phyloP scores from a whole-genome alignment of 495 filamentous ascomycete species.

The Aspergillus sclerotiicarbonarius region DNA sequence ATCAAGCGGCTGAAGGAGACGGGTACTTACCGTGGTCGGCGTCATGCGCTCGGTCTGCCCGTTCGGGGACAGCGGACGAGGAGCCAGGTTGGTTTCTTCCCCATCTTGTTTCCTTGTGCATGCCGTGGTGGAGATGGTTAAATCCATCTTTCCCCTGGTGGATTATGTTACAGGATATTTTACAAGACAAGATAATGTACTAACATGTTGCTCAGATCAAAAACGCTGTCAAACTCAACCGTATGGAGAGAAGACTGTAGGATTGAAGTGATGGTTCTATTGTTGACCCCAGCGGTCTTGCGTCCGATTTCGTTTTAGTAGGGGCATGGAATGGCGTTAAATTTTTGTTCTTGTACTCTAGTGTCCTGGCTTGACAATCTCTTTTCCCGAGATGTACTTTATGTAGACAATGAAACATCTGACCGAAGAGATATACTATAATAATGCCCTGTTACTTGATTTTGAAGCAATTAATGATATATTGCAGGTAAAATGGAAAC shows the following conservation, averaged over 20 bases:
- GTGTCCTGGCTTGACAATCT: conserved; percentile 14
- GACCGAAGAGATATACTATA: neutral
- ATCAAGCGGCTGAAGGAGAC: conserved; percentile 86
- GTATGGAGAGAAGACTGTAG: conserved; percentile 59
- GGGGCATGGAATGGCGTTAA: conserved; percentile 44
- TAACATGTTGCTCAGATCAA: conserved; percentile 51
- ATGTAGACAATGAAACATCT: conserved; percentile 11
- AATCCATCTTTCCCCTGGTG: neutral
- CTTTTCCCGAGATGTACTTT: conserved; percentile 33
- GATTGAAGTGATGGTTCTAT: conserved; percentile 4
- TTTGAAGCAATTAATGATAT: neutral
- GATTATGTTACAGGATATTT: too few relatives aligned
- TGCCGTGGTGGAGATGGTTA: conserved; percentile 10
- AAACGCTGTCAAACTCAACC: conserved; percentile 78
- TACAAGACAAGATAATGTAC: neutral
- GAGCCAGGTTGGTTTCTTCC: conserved; percentile 59
- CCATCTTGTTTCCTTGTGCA: neutral
- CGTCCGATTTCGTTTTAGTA: conserved; percentile 23
- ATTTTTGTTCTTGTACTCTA: conserved; percentile 28
- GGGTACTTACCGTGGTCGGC: conserved; percentile 81
- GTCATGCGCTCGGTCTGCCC: conserved; percentile 87
- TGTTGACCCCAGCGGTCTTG: conserved; percentile 23
- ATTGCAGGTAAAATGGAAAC: conserved; percentile 1
- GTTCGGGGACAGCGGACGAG: conserved; percentile 86
- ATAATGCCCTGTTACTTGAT: conserved; percentile 1